Percentiles rank a stretch among this genome's conserved stretches.
These are phyloP conservation scores for Pseudonitzschia pungens DNA, from an alignment of 108 stramenopile species.

Conservation along the genomic window DNA sequence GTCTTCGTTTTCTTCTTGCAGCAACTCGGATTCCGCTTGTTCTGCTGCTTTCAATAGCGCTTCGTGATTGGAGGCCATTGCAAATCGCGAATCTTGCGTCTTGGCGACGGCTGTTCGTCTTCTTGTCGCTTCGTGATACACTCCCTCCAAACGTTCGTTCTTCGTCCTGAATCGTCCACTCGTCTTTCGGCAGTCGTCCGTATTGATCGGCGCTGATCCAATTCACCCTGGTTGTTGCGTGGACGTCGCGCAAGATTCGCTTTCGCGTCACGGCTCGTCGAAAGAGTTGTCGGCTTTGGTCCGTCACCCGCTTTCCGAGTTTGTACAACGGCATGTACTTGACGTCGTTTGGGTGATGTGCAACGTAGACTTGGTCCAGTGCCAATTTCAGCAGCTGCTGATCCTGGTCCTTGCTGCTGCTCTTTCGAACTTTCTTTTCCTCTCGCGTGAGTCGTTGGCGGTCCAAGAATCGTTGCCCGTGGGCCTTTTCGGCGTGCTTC, in stretches of 20 bases:
- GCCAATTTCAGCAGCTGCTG: conserved; percentile 57
- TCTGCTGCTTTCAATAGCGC: conserved; percentile 44
- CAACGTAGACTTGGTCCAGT: conserved; percentile 80
- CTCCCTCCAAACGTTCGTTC: conserved; percentile 37
- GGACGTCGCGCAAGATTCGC: conserved; percentile 43
- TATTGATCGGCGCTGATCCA: conserved; percentile 46
- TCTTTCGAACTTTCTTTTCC: conserved; percentile 52
- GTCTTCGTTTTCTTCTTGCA: conserved; percentile 24
- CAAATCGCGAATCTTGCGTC: conserved; percentile 41
- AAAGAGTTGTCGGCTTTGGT: conserved; percentile 47
- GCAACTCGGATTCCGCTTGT: conserved; percentile 30
- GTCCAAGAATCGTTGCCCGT: conserved; percentile 81
- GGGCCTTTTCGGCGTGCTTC: conserved; percentile 70
- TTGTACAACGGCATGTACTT: conserved; percentile 76
- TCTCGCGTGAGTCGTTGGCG: conserved; percentile 71
- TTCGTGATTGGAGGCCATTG: conserved; percentile 31
- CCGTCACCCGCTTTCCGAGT: conserved; percentile 56
- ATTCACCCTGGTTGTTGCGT: neutral
- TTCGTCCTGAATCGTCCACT: conserved; percentile 46
- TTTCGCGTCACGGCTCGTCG: conserved; percentile 57
- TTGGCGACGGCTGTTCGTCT: conserved; percentile 14
- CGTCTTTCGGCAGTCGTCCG: conserved; percentile 30
- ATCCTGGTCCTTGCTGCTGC: conserved; percentile 29
- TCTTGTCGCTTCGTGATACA: conserved; percentile 26
- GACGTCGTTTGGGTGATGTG: conserved; percentile 65